phyloP scores from a whole-genome alignment of 73 alveolate species.

The Blepharisma stoltei region DNA sequence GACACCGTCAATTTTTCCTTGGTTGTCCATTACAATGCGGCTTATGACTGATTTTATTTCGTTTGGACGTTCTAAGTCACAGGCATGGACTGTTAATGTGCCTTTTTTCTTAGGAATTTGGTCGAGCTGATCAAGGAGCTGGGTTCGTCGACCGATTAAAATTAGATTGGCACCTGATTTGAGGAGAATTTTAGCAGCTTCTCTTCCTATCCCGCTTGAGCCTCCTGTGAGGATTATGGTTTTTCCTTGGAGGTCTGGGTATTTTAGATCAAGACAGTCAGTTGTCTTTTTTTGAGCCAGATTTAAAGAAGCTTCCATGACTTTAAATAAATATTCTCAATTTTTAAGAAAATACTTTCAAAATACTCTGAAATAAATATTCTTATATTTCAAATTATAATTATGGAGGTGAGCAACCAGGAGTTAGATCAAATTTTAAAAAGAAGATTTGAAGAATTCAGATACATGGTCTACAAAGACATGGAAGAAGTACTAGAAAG shows the following conservation, averaged over 20 bases:
- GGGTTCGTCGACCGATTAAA: constrained; percentile 52
- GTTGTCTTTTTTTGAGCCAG: neutral
- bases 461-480: too few relatives aligned
- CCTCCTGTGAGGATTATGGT: constrained; percentile 79
- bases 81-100: constrained; percentile 27
- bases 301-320: too few relatives aligned
- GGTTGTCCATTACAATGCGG: constrained; percentile 51
- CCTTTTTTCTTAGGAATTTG: constrained; percentile 33
- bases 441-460: too few relatives aligned
- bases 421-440: too few relatives aligned
- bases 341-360: too few relatives aligned
- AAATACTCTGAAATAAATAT: too few relatives aligned
- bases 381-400: too few relatives aligned
- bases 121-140: constrained; percentile 42
- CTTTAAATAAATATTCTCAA: too few relatives aligned
- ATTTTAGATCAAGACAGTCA: constrained; percentile 23
- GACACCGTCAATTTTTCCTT: constrained; percentile 64
- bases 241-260: constrained; percentile 54
- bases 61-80: constrained; percentile 63
- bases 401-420: too few relatives aligned
- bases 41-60: constrained; percentile 55
- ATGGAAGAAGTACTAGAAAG: too few relatives aligned
- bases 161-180: constrained; percentile 62
- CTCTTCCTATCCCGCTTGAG: constrained; percentile 78
- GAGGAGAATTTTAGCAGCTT: constrained; percentile 71